Evolutionary conservation across 2,329 filamentous ascomycete species (phyloP), one percentile per base, ranked within the genome.

Genomic region (Berkeleyomyces basicola): DNA sequence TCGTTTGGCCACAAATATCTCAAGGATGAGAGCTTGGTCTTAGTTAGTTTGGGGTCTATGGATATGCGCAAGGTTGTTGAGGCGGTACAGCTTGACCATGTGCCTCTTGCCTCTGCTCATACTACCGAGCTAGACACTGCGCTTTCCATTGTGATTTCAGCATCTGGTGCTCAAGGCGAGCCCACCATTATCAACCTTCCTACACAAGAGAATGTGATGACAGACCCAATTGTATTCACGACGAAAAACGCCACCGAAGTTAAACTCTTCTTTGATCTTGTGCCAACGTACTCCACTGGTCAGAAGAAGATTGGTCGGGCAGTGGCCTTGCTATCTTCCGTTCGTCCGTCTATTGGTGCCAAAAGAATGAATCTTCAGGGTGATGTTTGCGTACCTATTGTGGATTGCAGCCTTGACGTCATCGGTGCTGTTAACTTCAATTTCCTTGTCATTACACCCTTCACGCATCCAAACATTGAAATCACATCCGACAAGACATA

Each of bases 361-460:
- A 89, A 92, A 69, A 83, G 90, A n/a, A 93, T 93, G 77, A 92
- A 87, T 61, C 77, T 99, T 7, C 90, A 96, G 72, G 91, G 91
- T 23, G 93, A 97, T 70, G 82, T 95, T 44, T 92, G 87, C 65
- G 87, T 99, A 7, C 93, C 93, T 0, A 93, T 99, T 66, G 81
- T 97, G 69, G 88, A 88, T 40, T 85, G 85, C 43, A 88, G 81
- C 65, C 76, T 97, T 42, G 92, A 97, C 65, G 85, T 97, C 7
- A 96, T 99, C 67, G 95, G 93, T 14, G 84, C 86, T 0, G 88
- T 99, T 67, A 96, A 95, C 69, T 99, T 99, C 78, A 96, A 96
- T 72, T 97, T 97, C 71, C 76, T 96, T 40, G 82, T 97, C 69
- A 90, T 99, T 68, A 97, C 90, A 0, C 92, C 93, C 0, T 99